phyloP scores from a whole-genome alignment of 2,329 filamentous ascomycete species.

The Hypoxylon sp. region DNA sequence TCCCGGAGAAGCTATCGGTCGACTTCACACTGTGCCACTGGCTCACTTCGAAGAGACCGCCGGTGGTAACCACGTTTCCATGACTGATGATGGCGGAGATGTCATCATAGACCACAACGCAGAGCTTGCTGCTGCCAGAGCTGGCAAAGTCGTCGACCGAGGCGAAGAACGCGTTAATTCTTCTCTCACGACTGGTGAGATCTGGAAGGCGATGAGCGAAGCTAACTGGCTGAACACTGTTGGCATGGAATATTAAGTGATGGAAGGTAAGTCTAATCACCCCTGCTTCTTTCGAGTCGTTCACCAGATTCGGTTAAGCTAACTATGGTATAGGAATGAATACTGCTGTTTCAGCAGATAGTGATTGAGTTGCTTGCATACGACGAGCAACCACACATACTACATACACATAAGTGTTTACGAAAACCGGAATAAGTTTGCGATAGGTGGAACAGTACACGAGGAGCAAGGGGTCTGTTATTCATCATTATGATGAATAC shows the following conservation, averaged over 20 bases:
- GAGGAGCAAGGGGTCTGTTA: background rate
- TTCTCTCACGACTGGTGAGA: slow-evolving; percentile 41
- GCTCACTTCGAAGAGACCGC: background rate
- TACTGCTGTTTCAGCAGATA: background rate
- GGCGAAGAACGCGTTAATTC: slow-evolving; percentile 40
- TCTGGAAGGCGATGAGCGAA: slow-evolving; percentile 52
- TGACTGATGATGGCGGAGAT: background rate
- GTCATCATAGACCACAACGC: background rate
- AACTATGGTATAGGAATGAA: background rate
- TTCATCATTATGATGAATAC: background rate
- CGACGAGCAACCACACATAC: background rate
- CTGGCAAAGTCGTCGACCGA: background rate
- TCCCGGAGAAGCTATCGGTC: slow-evolving; percentile 38
- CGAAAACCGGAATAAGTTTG: background rate
- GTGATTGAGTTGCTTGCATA: background rate
- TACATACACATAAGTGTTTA: background rate
- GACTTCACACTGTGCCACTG: slow-evolving; percentile 17
- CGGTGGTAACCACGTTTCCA: background rate
- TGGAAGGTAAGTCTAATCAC: slow-evolving; percentile 21
- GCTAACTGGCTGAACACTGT: slow-evolving; percentile 48
- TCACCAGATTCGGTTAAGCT: background rate
- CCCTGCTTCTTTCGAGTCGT: too few species aligned
- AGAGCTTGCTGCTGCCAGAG: too few species aligned
- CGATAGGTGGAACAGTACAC: background rate
- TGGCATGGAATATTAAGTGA: slow-evolving; percentile 35